Conservation (phyloP, 306 rosid genomes). For the Sophora flavescens region DNA sequence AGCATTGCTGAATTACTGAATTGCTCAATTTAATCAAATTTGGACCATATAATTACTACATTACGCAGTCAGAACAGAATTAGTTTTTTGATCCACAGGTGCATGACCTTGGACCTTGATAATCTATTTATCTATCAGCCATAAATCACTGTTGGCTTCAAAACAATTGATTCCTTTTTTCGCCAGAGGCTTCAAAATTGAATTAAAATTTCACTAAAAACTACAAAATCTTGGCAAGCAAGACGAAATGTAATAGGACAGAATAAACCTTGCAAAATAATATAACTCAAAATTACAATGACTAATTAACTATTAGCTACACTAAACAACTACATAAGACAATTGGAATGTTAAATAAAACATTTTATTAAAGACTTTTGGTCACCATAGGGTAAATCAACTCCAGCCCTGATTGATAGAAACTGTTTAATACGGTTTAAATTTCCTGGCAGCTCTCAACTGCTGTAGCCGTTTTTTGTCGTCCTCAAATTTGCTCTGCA, state of each 20-base stretch:
- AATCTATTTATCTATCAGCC: background rate
- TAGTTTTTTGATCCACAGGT: background rate
- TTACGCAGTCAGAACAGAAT: background rate
- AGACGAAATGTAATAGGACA: background rate
- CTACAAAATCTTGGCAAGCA: background rate
- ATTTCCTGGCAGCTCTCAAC: conserved; percentile 86
- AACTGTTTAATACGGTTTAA: conserved; percentile 73
- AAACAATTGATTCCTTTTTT: background rate
- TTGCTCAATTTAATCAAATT: too few species aligned
- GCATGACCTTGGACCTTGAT: background rate
- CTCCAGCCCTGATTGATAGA: background rate
- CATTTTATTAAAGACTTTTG: background rate
- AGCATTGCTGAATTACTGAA: too few species aligned
- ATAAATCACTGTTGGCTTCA: background rate
- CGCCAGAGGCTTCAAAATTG: background rate
- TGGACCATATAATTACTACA: too few species aligned
- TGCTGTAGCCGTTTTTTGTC: conserved; percentile 86
- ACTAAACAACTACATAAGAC: background rate
- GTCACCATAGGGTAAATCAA: background rate
- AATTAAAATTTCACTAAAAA: background rate
- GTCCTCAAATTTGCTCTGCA: conserved; percentile 86
- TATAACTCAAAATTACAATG: background rate
- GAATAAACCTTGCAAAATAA: background rate
- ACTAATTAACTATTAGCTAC: background rate
- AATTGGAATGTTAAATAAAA: background rate